Evolutionary conservation across 176 grass and related monocot genomes (phyloP).

Genomic region (Puya raimondii): DNA sequence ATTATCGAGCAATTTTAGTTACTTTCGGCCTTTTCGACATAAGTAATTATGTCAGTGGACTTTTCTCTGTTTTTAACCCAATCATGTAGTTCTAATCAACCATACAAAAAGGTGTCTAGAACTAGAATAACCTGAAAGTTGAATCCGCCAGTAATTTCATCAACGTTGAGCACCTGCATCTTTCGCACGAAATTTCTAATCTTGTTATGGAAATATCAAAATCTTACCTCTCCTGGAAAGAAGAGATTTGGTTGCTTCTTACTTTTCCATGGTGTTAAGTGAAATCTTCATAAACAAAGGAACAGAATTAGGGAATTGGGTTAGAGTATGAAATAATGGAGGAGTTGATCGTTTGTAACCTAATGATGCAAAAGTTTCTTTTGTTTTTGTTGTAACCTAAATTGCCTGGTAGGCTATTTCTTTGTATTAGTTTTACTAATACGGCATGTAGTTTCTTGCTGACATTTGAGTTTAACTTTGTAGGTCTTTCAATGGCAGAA

Average conservation of each 20-base stretch:
- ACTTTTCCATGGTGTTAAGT: constrained; percentile 74
- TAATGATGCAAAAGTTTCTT: too few species aligned
- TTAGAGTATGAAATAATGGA: background rate
- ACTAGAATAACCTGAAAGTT: constrained; percentile 68
- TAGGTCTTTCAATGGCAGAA: constrained; percentile 10
- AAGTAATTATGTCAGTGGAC: background rate
- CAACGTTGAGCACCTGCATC: constrained; percentile 59
- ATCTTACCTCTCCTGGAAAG: background rate
- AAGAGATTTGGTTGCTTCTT: constrained; percentile 23
- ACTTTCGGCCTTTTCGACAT: background rate
- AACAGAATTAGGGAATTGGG: background rate
- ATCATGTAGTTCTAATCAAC: background rate
- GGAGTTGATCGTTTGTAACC: too few species aligned
- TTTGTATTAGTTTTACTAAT: too few species aligned
- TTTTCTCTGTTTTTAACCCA: background rate
- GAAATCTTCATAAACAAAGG: constrained; percentile 42
- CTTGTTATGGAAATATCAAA: background rate
- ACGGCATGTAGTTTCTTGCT: too few species aligned
- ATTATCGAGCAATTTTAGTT: background rate
- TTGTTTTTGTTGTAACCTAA: too few species aligned
- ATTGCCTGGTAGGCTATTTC: too few species aligned
- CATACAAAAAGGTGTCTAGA: background rate
- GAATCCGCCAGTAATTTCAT: constrained; percentile 84
- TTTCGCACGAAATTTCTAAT: constrained; percentile 2
- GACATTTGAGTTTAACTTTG: too few species aligned